A percentile compares a stretch with the other conserved stretches of the same genome.
Conservation (phyloP, 2,329 filamentous ascomycete species). For the Myriangium duriaei region DNA sequence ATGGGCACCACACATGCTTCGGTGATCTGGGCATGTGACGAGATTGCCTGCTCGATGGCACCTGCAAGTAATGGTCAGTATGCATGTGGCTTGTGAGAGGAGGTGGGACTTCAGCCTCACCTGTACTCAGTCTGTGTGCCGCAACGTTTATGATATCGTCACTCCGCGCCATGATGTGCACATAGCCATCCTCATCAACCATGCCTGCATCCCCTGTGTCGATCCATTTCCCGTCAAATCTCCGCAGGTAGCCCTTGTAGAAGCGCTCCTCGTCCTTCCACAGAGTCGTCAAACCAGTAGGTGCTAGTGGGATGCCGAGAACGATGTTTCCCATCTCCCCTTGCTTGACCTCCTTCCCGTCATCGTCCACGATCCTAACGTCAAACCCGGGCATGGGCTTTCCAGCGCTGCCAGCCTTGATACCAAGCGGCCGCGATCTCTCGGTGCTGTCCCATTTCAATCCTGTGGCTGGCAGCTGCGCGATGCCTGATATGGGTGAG, state of each 20-base stretch:
- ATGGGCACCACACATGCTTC: conserved; percentile 81
- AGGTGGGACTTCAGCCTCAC: conserved; percentile 44
- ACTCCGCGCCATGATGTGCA: conserved; percentile 49
- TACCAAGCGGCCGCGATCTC: conserved; percentile 38
- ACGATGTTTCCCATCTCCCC: conserved; percentile 89
- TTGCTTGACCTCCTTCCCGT: conserved; percentile 55
- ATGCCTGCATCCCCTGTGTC: conserved; percentile 87
- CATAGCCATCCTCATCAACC: conserved; percentile 56
- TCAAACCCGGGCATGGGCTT: conserved; percentile 90
- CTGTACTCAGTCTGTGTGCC: conserved; percentile 79
- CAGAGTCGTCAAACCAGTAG: conserved; percentile 72
- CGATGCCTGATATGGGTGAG: conserved; percentile 54
- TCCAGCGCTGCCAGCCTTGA: conserved; percentile 77
- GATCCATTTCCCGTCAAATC: conserved; percentile 71
- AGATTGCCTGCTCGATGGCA: conserved; percentile 81
- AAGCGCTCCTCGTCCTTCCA: conserved; percentile 82
- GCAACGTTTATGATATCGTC: conserved; percentile 97
- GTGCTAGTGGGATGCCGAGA: conserved; percentile 66
- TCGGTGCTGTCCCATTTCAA: conserved; percentile 36
- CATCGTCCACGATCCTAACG: conserved; percentile 70
- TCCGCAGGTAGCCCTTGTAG: conserved; percentile 69
- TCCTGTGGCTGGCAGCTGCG: conserved; percentile 50
- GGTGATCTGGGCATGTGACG: conserved; percentile 63
- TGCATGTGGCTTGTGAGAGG: too few relatives aligned
- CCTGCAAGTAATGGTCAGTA: conserved; percentile 37